Evolutionary conservation across 148 eudicot genomes (phyloP).

Genomic region (Rhododendron molle): DNA sequence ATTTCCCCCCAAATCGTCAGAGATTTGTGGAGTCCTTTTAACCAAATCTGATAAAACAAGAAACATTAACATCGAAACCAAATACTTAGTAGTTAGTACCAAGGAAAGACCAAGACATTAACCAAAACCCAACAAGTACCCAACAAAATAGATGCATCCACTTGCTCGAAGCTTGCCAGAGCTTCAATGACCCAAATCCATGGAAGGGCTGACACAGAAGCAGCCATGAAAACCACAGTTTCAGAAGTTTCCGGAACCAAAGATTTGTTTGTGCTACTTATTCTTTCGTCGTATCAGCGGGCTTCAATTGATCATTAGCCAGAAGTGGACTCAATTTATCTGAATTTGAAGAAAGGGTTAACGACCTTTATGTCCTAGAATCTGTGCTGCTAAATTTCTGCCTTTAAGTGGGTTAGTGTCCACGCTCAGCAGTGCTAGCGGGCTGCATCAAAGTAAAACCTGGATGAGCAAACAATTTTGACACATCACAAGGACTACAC

Average conservation of each 20-base stretch:
- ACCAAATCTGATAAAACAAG: conserved; percentile 38
- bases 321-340: not conserved
- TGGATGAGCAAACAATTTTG: not conserved
- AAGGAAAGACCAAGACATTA: not conserved
- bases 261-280: not conserved
- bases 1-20: conserved; percentile 36
- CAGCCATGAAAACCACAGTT: conserved; percentile 18
- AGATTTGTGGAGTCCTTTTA: conserved; percentile 28
- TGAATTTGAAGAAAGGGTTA: not conserved
- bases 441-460: not conserved
- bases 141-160: conserved; percentile 37
- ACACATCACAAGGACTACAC: not conserved
- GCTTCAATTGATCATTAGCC: not conserved
- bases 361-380: not conserved
- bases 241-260: conserved; percentile 13
- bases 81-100: not conserved
- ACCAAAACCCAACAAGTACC: conserved; percentile 26
- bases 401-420: not conserved
- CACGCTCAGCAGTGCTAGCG: not conserved
- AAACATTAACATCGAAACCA: conserved; percentile 11
- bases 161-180: conserved; percentile 44
- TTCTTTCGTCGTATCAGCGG: not conserved
- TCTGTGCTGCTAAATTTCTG: not conserved
- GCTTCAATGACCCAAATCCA: conserved; percentile 74
- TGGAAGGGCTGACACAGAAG: conserved; percentile 29